Base-by-base conservation (phyloP, 345 rosid genomes). In the Eucalyptus sp. region DNA sequence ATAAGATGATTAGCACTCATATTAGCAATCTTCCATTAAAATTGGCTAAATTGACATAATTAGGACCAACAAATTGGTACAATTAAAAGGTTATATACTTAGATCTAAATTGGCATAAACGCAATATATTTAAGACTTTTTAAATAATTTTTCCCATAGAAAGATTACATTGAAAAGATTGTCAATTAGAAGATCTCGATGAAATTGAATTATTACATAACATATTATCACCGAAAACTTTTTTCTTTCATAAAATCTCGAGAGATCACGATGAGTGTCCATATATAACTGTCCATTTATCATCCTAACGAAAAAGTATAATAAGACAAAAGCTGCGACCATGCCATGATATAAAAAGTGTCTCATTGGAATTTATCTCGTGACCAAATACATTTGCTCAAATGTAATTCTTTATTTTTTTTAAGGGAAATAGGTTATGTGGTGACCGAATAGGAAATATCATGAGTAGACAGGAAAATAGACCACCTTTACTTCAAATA, bases 61-160 rank as follows among this genome's bases (percentile, higher is more conserved):
- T 56, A 56, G 0, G 1, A 9, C 5, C 9, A 56, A 22, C 9
- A 54, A 22, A 22, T 56, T 0, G 3, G 0, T 24, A 10, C 6
- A 56, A 56, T 24, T 56, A 56, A 56, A 56, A 56, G 0, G 0
- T 52, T 52, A 18, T 18, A 52, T 56, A 8, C 13, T 24, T 56
- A 56, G 5, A 24, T 8, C 6, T 8, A 0, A 56, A 56, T 56
- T 56, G 62, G 2, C 12, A 56, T 10, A 56, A 22, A 22, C 3
- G 0, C 5, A 24, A 56, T 56, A 9, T 22, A 24, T 22, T 9
- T 56, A 24, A 4, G 27, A 56, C 3, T 20, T 56, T 54, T 56
- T 56, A 4, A 56, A 27, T 24, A 56, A 56, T 1, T 22, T 22
- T 56, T 22, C 27, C 27, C 27, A 1, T 2, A 4, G 2, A 56